Evolutionary conservation across 768 basidiomycete species (phyloP), one percentile per base, ranked within the genome.

Genomic region (Pisolithus microcarpus): DNA sequence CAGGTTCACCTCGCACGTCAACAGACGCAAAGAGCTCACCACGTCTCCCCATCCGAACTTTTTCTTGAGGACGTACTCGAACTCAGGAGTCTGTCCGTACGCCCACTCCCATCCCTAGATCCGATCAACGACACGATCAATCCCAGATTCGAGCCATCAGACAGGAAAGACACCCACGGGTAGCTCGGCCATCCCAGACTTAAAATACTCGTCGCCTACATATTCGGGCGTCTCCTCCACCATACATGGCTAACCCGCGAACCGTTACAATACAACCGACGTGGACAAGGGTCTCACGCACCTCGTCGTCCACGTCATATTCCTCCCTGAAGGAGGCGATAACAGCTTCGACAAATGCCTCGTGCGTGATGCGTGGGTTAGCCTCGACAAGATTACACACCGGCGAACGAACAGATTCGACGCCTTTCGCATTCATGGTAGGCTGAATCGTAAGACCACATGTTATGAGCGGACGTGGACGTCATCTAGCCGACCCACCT

Each of bases 61-160:
- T 23, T 62, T 61, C 4, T 58, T 47, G 11, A 79, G 42, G 3
- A 71, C 72, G 60, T 90, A 87, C 7, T 81, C 85, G 64, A 99
- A 98, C 62, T 95, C 88, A 38, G 94, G 93, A 0, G 94, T 95
- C 62, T 94, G 89, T 0, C 94, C 95, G 60, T 82, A 96, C 13
- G 78, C 73, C 92, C 94, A 98, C 19, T 90, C 78, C 96, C 96
- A 97, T 31, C 77, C 84, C 93, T 94, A 58, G 19, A 48, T 23
- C 34, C 13, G 50, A 18, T 5, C 37, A 28, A 21, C 28, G 15
- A 34, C 34, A 48, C 19, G 13, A 36, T 13, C 6, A 7, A 5
- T 23, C 7, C 42, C 37, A 49, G 36, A 36, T 16, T 13, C 11
- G 13, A 18, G 37, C 31, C 18, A 24, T 23, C 36, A 24, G 36